Evolutionary conservation across 345 rosid species (phyloP).

Genomic region (Murraya paniculata): DNA sequence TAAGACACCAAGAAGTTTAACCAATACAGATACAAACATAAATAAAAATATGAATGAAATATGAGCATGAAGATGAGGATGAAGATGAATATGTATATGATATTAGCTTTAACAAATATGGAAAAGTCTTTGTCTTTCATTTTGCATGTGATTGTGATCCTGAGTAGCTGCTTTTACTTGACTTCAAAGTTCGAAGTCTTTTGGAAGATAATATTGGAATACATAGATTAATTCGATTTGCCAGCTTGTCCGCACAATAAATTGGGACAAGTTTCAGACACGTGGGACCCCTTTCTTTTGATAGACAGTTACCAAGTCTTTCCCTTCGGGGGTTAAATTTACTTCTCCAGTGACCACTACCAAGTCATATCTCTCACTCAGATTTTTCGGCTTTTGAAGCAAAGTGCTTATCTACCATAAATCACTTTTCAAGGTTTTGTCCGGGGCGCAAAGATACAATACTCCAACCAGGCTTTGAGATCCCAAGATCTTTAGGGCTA

Average conservation of each 20-base stretch:
- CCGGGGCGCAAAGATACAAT: background rate
- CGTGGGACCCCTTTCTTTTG: background rate
- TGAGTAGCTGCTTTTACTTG: constrained; percentile 12
- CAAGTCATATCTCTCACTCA: background rate
- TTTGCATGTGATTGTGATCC: constrained; percentile 3
- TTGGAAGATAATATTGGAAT: background rate
- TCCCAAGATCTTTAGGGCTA: background rate
- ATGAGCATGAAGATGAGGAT: too few relatives aligned
- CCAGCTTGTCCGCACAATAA: background rate
- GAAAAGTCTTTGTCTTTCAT: constrained; percentile 1
- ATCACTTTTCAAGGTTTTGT: constrained; percentile 3
- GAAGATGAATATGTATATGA: too few relatives aligned
- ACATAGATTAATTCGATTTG: background rate
- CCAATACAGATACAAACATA: too few relatives aligned
- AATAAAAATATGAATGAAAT: too few relatives aligned
- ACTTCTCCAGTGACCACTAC: too few relatives aligned
- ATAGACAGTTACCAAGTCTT: background rate
- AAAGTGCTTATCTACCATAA: background rate
- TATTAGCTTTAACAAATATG: too few relatives aligned
- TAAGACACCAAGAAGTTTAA: too few relatives aligned
- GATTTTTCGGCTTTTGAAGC: background rate
- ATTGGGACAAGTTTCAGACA: background rate
- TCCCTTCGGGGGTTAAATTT: background rate
- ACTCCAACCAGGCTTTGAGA: constrained; percentile 2
- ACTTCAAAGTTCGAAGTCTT: constrained; percentile 16